phyloP scores from a whole-genome alignment of 305 asterid species.

The Solanum hybrid region DNA sequence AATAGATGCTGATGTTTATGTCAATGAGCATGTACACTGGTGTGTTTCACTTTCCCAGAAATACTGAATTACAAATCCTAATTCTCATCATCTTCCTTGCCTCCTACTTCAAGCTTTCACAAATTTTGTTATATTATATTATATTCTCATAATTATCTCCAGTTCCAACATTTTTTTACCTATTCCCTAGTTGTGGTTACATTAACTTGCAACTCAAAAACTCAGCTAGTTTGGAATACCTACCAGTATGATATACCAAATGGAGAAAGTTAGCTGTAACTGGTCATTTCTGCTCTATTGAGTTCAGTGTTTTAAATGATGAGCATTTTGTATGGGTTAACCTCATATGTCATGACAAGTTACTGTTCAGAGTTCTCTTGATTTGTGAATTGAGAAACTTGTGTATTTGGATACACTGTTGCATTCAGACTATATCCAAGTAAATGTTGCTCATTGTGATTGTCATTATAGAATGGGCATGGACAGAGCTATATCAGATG shows the following conservation, averaged over 20 bases:
- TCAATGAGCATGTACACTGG: not conserved
- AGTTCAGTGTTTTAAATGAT: not conserved
- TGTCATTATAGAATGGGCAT: slow-evolving; percentile 34
- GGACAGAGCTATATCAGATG: slow-evolving; percentile 33
- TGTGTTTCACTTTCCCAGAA: not conserved
- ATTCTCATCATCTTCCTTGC: not conserved
- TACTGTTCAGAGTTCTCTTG: not conserved
- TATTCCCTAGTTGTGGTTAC: not conserved
- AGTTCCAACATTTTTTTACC: not conserved
- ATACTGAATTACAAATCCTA: not conserved
- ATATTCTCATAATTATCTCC: not conserved
- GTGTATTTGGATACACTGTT: not conserved
- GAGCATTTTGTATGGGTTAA: not conserved
- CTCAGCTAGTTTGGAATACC: not conserved
- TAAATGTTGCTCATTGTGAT: not conserved
- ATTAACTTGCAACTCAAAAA: not conserved
- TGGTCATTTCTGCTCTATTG: not conserved
- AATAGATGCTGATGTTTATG: not conserved
- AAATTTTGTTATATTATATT: not conserved
- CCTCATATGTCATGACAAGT: not conserved
- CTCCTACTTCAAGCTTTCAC: not conserved
- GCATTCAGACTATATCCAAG: not conserved
- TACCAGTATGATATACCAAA: not conserved
- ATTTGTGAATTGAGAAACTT: not conserved
- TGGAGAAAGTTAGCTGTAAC: not conserved